Percentiles rank a stretch among this genome's conserved stretches.
Conservation (phyloP, 768 basidiomycete genomes). For the Pleurotus tuoliensis region DNA sequence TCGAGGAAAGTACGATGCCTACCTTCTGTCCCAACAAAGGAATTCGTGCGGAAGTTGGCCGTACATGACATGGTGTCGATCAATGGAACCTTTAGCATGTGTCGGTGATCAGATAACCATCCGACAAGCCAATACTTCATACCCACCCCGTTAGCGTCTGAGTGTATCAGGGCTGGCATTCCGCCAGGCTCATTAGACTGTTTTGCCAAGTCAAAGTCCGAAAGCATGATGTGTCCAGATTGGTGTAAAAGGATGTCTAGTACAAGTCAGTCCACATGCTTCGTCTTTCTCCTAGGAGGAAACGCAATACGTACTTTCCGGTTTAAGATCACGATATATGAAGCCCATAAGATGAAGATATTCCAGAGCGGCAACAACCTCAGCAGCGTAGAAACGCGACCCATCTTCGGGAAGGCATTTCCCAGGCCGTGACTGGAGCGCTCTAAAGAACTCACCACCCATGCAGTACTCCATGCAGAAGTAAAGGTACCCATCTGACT, state of each 20-base stretch:
- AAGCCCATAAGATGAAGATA: constrained; percentile 99
- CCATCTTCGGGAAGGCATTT: constrained; percentile 96
- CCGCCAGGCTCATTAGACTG: constrained; percentile 85
- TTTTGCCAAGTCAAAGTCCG: constrained; percentile 98
- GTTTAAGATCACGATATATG: constrained; percentile 98
- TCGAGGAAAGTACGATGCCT: constrained; percentile 20
- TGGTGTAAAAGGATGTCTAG: constrained; percentile 96
- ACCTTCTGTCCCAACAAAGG: constrained; percentile 99
- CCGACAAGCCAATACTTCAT: constrained; percentile 7
- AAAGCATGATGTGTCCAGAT: constrained; percentile 98
- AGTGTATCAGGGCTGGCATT: constrained; percentile 83
- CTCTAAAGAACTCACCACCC: constrained; percentile 99
- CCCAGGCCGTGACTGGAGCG: constrained; percentile 92
- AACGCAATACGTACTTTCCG: constrained; percentile 77
- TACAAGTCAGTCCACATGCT: too few species aligned
- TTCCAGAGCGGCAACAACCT: constrained; percentile 96
- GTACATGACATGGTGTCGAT: constrained; percentile 98
- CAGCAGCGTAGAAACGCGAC: constrained; percentile 96
- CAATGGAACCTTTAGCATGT: constrained; percentile 64
- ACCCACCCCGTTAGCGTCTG: constrained; percentile 85
- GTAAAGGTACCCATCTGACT: constrained; percentile 96
- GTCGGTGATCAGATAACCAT: neutral
- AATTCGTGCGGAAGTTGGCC: constrained; percentile 96
- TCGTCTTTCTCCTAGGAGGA: constrained; percentile 6
- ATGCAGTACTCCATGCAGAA: constrained; percentile 99